These are phyloP conservation scores for Chlamydomonas schloesseri DNA, from an alignment of 139 green algal genomes.

Conservation along the genomic window DNA sequence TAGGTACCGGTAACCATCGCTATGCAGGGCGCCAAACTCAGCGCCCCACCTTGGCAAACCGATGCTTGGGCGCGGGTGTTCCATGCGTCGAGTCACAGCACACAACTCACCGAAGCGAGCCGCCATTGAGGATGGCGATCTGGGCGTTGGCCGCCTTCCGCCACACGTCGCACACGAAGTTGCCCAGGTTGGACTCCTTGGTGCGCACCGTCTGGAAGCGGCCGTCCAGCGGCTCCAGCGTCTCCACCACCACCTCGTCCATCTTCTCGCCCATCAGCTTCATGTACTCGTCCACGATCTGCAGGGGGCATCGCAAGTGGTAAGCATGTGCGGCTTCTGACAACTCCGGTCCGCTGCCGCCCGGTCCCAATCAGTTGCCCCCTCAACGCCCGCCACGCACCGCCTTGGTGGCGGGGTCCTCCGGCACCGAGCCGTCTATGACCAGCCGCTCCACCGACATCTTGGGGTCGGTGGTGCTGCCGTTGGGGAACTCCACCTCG, in stretches of 20 bases:
- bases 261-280: slow-evolving; percentile 57
- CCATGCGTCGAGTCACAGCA: no score
- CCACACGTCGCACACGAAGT: slow-evolving; percentile 65
- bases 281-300: slow-evolving; percentile 62
- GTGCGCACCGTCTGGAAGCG: slow-evolving; percentile 70
- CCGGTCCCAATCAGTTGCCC: no score
- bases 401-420: not conserved
- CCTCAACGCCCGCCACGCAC: not conserved
- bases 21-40: no score
- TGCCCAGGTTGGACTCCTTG: slow-evolving; percentile 75
- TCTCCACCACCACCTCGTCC: slow-evolving; percentile 53
- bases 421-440: not conserved
- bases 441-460: slow-evolving; percentile 54
- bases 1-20: no score
- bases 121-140: slow-evolving; percentile 69
- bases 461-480: not conserved
- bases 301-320: no score
- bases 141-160: slow-evolving; percentile 49
- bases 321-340: no score
- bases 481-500: not conserved
- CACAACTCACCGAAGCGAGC: slow-evolving; percentile 69
- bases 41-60: no score
- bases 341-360: no score
- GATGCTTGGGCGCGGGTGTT: no score
- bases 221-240: slow-evolving; percentile 64